Evolutionary conservation across 2,329 filamentous ascomycete genomes (phyloP), one percentile per base, ranked within the genome.

Genomic region (Fusarium pseudocircinatum): DNA sequence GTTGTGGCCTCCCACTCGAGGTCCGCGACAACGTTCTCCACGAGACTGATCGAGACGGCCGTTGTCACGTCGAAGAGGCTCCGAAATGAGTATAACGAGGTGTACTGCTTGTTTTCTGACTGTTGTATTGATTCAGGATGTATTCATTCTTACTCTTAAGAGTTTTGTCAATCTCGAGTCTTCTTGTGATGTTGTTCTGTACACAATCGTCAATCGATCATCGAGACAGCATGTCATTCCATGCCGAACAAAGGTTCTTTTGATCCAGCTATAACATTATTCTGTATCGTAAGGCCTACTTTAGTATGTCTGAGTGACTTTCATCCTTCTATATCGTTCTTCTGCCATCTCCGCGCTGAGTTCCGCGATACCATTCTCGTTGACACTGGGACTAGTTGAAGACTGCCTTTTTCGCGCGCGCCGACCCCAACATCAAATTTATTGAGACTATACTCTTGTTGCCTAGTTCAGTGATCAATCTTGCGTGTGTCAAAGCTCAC

Each of bases 91-190:
- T 14, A 24, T 4, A 7, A n/a, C 16, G 7, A 12, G 3, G 7
- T 26, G 7, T 0, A 12, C 7, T 11, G 20, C 8, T 36, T 4
- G 2, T 2, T 2, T 7, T 4, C 12, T 15, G 7, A 20, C 13
- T 26, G 0, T 2, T 1, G 4, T 26, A 0, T 2, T 1, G 4
- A 2, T 13, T 3, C 8, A 4, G 0, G 6, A 26, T 28, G 11
- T 1, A 9, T 16, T 10, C 5, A 4, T 16, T 4, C 2, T 13
- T 16, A n/a, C 3, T 39, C 8, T 6, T 1, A 4, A 6, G 20
- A 28, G 16, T 24, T 36, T 30, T 10, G 5, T 14, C 18, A 18
- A 15, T n/a, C 6, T 4, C 12, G n/a, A 6, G 4, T 22, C 18
- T 28, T 58, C n/a, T n/a, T 7, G 8, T n/a, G 20, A 18, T 7